These are phyloP conservation scores for Linnemannia elongata DNA, from an alignment of 192 early-diverging fungal species.

Conservation along the genomic window DNA sequence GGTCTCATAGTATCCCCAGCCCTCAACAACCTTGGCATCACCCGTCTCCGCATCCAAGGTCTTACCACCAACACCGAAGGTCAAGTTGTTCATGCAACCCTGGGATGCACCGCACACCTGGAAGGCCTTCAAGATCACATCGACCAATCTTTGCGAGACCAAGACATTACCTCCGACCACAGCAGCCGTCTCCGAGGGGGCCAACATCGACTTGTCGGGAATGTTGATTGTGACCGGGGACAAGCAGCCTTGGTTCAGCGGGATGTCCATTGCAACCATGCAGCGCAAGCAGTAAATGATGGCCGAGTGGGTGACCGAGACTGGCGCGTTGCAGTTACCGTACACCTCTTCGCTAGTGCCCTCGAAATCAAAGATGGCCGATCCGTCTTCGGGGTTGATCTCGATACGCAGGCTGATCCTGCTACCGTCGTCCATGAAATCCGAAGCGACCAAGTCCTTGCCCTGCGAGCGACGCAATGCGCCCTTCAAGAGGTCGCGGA, in stretches of 20 bases:
- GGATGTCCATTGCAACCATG: conserved; percentile 91
- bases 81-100: conserved; percentile 96
- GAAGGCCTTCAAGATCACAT: conserved; percentile 94
- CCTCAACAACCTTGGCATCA: conserved; percentile 65
- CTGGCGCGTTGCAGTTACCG: conserved; percentile 81
- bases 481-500: conserved; percentile 80
- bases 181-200: conserved; percentile 85
- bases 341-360: conserved; percentile 93
- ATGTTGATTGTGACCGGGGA: conserved; percentile 85
- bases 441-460: conserved; percentile 63
- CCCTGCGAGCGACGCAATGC: conserved; percentile 61
- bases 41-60: conserved; percentile 64
- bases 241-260: conserved; percentile 97
- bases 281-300: conserved; percentile 97
- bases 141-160: conserved; percentile 92
- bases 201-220: conserved; percentile 83
- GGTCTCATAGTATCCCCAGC: conserved; percentile 98
- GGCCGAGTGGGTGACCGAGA: conserved; percentile 85
- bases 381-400: conserved; percentile 80
- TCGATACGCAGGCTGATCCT: conserved; percentile 80
- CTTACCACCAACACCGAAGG: conserved; percentile 86
- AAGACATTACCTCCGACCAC: conserved; percentile 98
- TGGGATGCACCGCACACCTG: conserved; percentile 92
- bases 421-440: conserved; percentile 96
- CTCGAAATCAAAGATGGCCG: conserved; percentile 92